Evolutionary conservation across 2,329 filamentous ascomycete species (phyloP), one percentile per base, ranked within the genome.

Genomic region (Cercospora sp.): DNA sequence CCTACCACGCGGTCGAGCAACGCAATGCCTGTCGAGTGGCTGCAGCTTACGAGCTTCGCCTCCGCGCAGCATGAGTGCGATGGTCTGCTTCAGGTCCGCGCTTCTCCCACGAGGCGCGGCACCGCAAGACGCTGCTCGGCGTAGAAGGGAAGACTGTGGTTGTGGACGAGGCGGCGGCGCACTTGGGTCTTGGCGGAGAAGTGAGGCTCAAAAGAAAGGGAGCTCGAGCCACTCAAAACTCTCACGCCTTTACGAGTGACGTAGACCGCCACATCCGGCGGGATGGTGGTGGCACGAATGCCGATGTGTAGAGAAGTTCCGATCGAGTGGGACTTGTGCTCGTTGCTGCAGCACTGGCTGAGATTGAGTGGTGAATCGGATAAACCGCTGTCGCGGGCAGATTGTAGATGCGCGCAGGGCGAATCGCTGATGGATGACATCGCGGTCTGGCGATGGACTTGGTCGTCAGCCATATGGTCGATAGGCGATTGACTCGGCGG

Each of bases 241-340:
- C 53, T 31, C 26, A 16, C 53, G 53, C 26, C 53, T n/a, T 18
- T 30, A 20, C 26, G 53, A 31, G 53, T 63, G 45, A 55, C 61
- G 61, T 55, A n/a, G 45, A 13, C 26, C 61, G 61, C 61, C 61
- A 63, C 61, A 63, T 23, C 26, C 45, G 61, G 28, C 10, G 23
- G 10, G 16, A 16, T 53, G 16, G 30, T 36, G 61, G 62, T 58
- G 60, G 36, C 62, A 64, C 62, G 20, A 64, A 58, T 63, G 60
- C 39, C 61, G 61, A 63, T 63, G 62, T 64, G 62, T 51, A 64
- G 62, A 64, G 18, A 64, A 64, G 31, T 57, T 39, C 62, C 62
- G 62, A 64, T 64, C 62, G 48, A 13, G 61, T 48, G 42, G 45
- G n/a, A 55, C 45, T 36, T 33, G 13, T 42, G 31, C 31, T 42